Evolutionary conservation across 805 yeast genomes (phyloP).

Genomic region (Hanseniaspora lachancei): DNA sequence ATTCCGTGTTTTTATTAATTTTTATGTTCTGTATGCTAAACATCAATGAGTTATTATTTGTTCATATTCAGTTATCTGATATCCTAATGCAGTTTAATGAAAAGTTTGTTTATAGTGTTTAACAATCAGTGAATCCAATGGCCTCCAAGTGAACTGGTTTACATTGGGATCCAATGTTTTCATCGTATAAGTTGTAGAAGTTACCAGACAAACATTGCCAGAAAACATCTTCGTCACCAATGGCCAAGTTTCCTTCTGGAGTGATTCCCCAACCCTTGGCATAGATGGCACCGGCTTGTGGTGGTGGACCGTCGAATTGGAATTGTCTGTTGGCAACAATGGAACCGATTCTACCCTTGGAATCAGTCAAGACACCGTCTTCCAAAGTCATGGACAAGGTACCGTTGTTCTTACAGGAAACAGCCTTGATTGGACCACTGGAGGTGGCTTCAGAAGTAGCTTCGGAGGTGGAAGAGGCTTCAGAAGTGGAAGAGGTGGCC

Average conservation of each 20-base stretch:
- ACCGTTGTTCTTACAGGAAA: constrained; percentile 24
- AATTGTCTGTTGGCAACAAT: constrained; percentile 64
- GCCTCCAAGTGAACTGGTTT: constrained; percentile 39
- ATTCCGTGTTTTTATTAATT: neutral
- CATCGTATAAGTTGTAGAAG: constrained; percentile 55
- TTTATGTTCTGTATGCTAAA: neutral
- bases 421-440: constrained; percentile 14
- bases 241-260: constrained; percentile 42
- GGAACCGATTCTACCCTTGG: constrained; percentile 52
- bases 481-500: constrained; percentile 17
- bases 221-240: constrained; percentile 44
- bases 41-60: neutral
- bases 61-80: neutral
- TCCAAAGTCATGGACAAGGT: constrained; percentile 41
- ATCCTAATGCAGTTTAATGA: constrained; percentile 2
- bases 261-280: constrained; percentile 53
- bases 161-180: constrained; percentile 43
- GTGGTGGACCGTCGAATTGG: constrained; percentile 70
- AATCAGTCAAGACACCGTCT: constrained; percentile 39
- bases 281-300: constrained; percentile 55
- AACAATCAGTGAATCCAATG: constrained; percentile 40
- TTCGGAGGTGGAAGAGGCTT: constrained; percentile 15
- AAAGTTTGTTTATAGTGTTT: constrained; percentile 11
- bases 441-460: constrained; percentile 20
- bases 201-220: constrained; percentile 55